These are phyloP conservation scores for Globisporangium cederbergense DNA, from an alignment of 352 stramenopile species.

Conservation along the genomic window DNA sequence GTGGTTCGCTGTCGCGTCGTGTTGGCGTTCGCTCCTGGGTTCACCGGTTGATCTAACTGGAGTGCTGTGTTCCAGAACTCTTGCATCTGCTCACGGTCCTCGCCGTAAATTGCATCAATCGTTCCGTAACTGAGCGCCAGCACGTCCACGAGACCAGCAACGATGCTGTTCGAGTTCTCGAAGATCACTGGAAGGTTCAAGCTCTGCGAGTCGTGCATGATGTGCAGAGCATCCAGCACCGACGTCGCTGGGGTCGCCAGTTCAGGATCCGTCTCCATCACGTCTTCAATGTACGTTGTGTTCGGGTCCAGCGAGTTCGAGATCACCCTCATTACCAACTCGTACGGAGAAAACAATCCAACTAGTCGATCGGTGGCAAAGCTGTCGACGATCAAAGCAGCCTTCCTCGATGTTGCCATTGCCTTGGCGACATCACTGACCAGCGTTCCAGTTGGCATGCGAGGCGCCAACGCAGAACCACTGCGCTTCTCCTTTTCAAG, in stretches of 20 bases:
- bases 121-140: conserved; percentile 84
- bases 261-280: conserved; percentile 89
- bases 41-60: conserved; percentile 68
- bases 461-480: conserved; percentile 48
- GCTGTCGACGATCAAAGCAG: conserved; percentile 91
- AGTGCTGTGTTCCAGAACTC: conserved; percentile 88
- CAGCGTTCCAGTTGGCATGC: conserved; percentile 82
- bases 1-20: conserved; percentile 48
- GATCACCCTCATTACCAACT: conserved; percentile 95
- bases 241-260: conserved; percentile 60
- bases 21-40: conserved; percentile 31
- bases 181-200: conserved; percentile 79
- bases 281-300: conserved; percentile 86
- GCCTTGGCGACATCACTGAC: conserved; percentile 72
- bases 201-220: conserved; percentile 85
- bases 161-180: conserved; percentile 50
- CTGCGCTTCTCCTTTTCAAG: conserved; percentile 69
- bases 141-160: conserved; percentile 83
- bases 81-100: conserved; percentile 86
- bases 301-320: conserved; percentile 89
- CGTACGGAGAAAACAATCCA: conserved; percentile 96
- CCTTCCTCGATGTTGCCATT: conserved; percentile 87
- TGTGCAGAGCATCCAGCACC: conserved; percentile 84
- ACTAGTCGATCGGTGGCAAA: conserved; percentile 86
- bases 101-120: conserved; percentile 85